A percentile compares a stretch with the other conserved stretches of the same genome.
Evolutionary conservation across 1,284 basidiomycete species (phyloP).

Genomic region (Cryptococcus maquisensis): DNA sequence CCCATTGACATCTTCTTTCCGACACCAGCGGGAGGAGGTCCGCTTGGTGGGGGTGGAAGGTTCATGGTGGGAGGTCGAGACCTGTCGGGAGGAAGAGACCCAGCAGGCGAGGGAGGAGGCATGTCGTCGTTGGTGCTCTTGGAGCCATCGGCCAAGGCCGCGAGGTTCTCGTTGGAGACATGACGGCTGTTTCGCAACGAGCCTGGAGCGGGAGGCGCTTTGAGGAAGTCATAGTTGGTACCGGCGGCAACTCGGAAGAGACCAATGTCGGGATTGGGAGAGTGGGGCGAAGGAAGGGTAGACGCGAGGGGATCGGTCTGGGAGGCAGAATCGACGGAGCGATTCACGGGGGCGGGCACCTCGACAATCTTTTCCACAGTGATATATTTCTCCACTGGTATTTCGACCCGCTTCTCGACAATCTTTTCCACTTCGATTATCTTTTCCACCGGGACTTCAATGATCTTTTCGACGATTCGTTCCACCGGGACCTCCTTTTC

Average conservation of each 20-base stretch:
- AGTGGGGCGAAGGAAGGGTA: constrained; percentile 12
- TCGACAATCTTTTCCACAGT: constrained; percentile 46
- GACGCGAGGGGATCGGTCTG: constrained; percentile 27
- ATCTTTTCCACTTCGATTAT: constrained; percentile 29
- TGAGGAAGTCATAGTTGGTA: constrained; percentile 49
- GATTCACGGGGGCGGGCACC: constrained; percentile 22
- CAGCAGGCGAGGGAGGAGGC: constrained; percentile 21
- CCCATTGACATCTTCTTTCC: constrained; percentile 45
- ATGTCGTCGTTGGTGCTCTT: constrained; percentile 29
- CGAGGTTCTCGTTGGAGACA: constrained; percentile 19
- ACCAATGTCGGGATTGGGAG: constrained; percentile 36
- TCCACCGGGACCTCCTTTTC: constrained; percentile 28
- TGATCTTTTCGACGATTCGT: constrained; percentile 31
- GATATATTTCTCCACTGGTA: constrained; percentile 44
- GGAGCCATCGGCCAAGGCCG: constrained; percentile 9
- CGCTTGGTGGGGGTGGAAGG: constrained; percentile 74
- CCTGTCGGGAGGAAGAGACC: constrained; percentile 59
- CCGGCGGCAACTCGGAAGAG: constrained; percentile 44
- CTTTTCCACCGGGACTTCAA: constrained; percentile 39
- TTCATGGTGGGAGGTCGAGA: constrained; percentile 77
- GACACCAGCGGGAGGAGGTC: constrained; percentile 64
- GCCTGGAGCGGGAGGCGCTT: constrained; percentile 38
- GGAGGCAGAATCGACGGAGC: constrained; percentile 10
- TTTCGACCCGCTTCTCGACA: constrained; percentile 35
- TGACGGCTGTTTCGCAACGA: constrained; percentile 10